A percentile compares a stretch with the other conserved stretches of the same genome.
Conservation (phyloP, 306 rosid genomes). For the Oxytropis ochrocephala region DNA sequence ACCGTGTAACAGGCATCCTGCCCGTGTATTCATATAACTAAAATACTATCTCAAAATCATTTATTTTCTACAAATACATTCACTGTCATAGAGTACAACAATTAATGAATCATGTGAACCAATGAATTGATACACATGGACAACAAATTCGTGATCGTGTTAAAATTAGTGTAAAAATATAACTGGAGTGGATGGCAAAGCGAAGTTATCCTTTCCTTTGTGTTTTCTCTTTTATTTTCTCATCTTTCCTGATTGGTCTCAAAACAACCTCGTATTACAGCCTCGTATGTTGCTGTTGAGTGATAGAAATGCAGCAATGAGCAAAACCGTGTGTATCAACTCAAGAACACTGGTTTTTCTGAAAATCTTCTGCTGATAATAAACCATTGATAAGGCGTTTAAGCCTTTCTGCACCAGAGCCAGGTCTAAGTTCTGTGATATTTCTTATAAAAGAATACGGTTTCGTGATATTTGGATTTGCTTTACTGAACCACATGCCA, state of each 20-base stretch:
- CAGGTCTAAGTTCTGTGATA: slow-evolving; percentile 37
- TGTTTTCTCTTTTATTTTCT: slow-evolving; percentile 23
- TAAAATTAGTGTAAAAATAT: slow-evolving; percentile 33
- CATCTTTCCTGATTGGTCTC: slow-evolving; percentile 26
- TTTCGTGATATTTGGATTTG: slow-evolving; percentile 22
- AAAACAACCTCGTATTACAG: slow-evolving; percentile 16
- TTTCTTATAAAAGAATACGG: slow-evolving; percentile 22
- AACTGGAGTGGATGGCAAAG: slow-evolving; percentile 12
- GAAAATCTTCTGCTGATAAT: slow-evolving; percentile 35
- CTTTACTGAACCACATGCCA: slow-evolving; percentile 31
- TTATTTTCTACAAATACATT: slow-evolving; percentile 8
- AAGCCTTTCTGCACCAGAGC: slow-evolving; percentile 42
- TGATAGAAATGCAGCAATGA: slow-evolving; percentile 11
- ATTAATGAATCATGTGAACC: slow-evolving; percentile 21
- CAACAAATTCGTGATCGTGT: slow-evolving; percentile 29
- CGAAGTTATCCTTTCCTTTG: background rate
- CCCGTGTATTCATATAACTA: background rate
- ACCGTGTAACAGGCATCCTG: background rate
- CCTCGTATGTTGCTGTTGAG: slow-evolving; percentile 15
- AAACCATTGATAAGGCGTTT: slow-evolving; percentile 35
- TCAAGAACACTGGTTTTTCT: slow-evolving; percentile 35
- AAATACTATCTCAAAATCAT: background rate
- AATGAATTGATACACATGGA: slow-evolving; percentile 20
- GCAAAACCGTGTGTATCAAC: slow-evolving; percentile 16
- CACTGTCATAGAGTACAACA: background rate